Evolutionary conservation across 805 yeast species (phyloP), one percentile per base, ranked within the genome.

Genomic region (Candida sakaeoensis): DNA sequence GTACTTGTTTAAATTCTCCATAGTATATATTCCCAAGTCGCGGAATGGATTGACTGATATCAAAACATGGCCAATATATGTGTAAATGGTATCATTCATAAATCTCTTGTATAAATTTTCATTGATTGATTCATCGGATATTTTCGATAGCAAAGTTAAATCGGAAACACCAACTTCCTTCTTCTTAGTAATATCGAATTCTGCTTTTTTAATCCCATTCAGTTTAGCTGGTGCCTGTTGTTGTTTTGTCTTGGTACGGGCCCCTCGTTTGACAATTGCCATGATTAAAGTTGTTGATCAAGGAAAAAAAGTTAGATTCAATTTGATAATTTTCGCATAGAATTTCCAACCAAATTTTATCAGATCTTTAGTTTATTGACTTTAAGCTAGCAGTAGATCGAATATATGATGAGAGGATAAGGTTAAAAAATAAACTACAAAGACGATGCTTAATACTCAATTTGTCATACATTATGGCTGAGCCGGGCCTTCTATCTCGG

Each of bases 101-200:
- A 93, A 93, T 45, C 99, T 72, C 58, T 88, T 87, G 55, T 87
- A 79, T 49, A 93, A 69, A 61, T 93, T 93, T 14, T 90, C 95
- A 57, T 89, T 88, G 68, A 93, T 93, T 30, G 95, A 75, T 43
- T 88, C 95, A 59, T 93, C 97, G 33, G 93, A 75, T 54, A 93
- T 91, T 45, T 83, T 85, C 19, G 95, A 82, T 45, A 93, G 72
- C 39, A 93, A 67, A 1, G 99, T 93, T 55, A 93, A 71, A 63
- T 93, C 99, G 31, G 95, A 83, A 7, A 93, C 97, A 39, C 99
- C 99, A n/a, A 93, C 98, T 63, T 93, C 98, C 60, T 89, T 87
- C 74, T 87, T 87, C 67, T 89, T 89, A 39, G 80, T 68, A 24
- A 83, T 63, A 52, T 93, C 98, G 58, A 89, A 93, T 36, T 88